Conservation (phyloP, 768 basidiomycete genomes). For the Lactarius akahatsu region DNA sequence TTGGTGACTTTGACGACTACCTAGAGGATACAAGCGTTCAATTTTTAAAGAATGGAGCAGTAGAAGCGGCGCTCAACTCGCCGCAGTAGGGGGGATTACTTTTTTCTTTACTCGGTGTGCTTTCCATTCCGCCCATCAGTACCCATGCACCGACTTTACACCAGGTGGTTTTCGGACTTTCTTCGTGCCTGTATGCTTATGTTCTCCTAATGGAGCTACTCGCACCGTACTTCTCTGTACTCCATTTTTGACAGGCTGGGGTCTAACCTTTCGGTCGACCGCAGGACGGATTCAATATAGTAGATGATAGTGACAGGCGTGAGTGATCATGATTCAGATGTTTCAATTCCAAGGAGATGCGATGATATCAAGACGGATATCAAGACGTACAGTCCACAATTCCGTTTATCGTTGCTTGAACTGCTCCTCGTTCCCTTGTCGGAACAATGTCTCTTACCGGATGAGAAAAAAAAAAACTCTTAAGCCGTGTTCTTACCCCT, state of each 20-base stretch:
- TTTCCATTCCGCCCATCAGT: neutral
- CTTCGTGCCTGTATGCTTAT: slow-evolving; percentile 6
- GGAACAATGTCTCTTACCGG: too few species aligned
- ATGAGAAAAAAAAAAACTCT: too few species aligned
- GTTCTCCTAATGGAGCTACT: slow-evolving; percentile 7
- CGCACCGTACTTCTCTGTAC: neutral
- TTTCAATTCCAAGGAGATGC: neutral
- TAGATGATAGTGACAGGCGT: neutral
- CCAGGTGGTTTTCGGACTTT: neutral
- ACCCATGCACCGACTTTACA: neutral
- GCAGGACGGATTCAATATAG: neutral
- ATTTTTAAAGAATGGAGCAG: slow-evolving; percentile 44
- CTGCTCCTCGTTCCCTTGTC: too few species aligned
- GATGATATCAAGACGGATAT: neutral
- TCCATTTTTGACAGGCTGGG: neutral
- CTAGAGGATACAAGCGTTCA: slow-evolving; percentile 65
- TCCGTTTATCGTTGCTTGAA: too few species aligned
- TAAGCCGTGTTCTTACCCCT: too few species aligned
- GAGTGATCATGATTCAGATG: neutral
- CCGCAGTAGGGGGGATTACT: neutral
- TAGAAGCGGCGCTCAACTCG: slow-evolving; percentile 9
- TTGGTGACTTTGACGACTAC: slow-evolving; percentile 84
- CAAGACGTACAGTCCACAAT: neutral
- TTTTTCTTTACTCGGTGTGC: too few species aligned
- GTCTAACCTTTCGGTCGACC: neutral